Conservation (phyloP, 345 rosid genomes). For the Balakata baccata region DNA sequence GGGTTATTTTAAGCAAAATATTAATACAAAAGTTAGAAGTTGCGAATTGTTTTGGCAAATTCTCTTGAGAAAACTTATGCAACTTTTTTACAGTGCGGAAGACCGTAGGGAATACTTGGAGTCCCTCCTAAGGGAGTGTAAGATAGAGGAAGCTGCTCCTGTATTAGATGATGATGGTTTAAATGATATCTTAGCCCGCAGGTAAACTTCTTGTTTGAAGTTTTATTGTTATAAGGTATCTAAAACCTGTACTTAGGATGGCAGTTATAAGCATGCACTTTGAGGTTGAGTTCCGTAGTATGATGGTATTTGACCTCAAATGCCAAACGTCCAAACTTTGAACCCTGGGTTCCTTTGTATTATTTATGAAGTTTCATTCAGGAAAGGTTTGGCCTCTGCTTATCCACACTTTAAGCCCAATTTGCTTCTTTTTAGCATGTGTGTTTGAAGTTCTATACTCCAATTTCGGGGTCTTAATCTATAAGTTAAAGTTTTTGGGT, state of each 20-base stretch:
- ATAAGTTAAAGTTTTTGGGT: not conserved
- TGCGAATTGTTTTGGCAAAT: conserved; percentile 2
- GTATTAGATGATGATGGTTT: conserved; percentile 82
- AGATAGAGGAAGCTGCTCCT: conserved; percentile 90
- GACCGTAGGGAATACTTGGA: conserved; percentile 93
- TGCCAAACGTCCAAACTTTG: not conserved
- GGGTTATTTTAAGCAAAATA: conserved; percentile 7
- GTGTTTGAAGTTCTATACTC: not conserved
- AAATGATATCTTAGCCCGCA: conserved; percentile 83
- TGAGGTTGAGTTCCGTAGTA: not conserved
- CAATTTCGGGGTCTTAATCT: not conserved
- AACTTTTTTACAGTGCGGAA: conserved; percentile 62
- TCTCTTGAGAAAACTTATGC: conserved; percentile 12
- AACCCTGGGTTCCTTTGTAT: not conserved
- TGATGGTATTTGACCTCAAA: not conserved
- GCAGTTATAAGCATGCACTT: not conserved
- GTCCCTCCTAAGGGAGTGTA: conserved; percentile 73
- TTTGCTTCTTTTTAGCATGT: not conserved
- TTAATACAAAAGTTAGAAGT: conserved; percentile 2
- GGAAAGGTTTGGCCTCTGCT: not conserved
- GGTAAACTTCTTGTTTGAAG: conserved; percentile 35
- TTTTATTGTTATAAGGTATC: not conserved
- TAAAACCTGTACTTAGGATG: not conserved
- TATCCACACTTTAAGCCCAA: not conserved
- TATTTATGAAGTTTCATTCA: not conserved